Evolutionary conservation across 805 yeast genomes (phyloP).

Genomic region (Cyberlindnera mississippiensis): DNA sequence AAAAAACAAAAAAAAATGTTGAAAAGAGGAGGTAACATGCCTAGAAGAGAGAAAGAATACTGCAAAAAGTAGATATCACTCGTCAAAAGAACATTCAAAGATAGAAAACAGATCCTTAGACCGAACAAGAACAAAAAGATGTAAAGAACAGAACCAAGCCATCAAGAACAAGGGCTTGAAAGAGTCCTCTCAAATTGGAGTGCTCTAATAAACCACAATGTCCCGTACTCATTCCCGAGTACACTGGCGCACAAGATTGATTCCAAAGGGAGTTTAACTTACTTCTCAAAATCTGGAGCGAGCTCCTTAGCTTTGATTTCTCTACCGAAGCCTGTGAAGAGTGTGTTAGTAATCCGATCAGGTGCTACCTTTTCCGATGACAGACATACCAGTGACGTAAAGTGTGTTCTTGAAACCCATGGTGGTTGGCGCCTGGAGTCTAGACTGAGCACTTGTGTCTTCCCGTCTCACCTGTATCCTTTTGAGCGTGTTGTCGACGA

Average conservation of each 20-base stretch:
- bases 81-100: too few relatives aligned
- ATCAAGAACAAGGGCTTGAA: not conserved
- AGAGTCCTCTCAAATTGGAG: not conserved
- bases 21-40: too few relatives aligned
- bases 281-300: constrained; percentile 59
- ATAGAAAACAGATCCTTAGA: not conserved
- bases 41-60: too few relatives aligned
- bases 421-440: too few relatives aligned
- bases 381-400: constrained; percentile 45
- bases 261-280: constrained; percentile 30
- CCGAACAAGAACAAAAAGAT: not conserved
- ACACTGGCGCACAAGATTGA: not conserved
- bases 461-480: not conserved
- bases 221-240: not conserved
- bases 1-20: too few relatives aligned
- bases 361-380: not conserved
- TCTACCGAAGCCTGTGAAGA: constrained; percentile 39
- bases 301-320: constrained; percentile 53
- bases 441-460: not conserved
- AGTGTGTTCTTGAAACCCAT: constrained; percentile 37
- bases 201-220: not conserved
- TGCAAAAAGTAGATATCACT: too few relatives aligned
- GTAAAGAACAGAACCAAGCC: not conserved
- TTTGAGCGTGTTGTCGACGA: not conserved
- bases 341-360: not conserved